Percentiles rank a stretch among this genome's conserved stretches.
Conservation (phyloP, 2,329 filamentous ascomycete species). For the Hymenoscyphus infarciens region DNA sequence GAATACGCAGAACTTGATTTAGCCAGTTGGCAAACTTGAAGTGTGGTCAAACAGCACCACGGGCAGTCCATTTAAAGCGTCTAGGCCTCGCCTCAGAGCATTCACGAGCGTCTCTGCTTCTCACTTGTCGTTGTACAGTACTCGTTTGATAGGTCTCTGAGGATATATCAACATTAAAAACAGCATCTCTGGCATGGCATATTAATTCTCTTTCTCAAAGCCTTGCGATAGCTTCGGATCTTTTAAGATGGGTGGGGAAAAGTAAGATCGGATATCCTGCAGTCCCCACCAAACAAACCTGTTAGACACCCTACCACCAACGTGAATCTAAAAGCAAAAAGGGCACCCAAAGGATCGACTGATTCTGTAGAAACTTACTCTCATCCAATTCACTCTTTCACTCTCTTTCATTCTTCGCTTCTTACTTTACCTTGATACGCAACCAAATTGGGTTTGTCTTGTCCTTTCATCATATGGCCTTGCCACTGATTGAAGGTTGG, state of each 20-base stretch:
- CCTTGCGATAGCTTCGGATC: neutral
- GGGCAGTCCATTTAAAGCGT: too few species aligned
- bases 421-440: neutral
- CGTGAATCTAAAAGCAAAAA: neutral
- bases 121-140: too few species aligned
- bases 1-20: too few species aligned
- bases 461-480: neutral
- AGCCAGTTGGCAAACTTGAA: too few species aligned
- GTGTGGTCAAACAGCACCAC: too few species aligned
- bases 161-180: too few species aligned
- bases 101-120: too few species aligned
- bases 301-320: neutral
- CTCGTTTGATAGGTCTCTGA: too few species aligned
- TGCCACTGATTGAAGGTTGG: neutral
- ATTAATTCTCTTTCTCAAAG: too few species aligned
- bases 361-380: neutral
- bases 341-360: neutral
- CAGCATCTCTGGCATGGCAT: too few species aligned
- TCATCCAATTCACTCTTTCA: neutral
- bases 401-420: neutral
- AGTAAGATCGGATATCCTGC: neutral
- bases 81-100: too few species aligned
- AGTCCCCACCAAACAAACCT: constrained; percentile 1
- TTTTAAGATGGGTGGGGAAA: constrained; percentile 1
- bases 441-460: neutral